Conservation (phyloP, 441 rosid species). For the Melastoma candidum region DNA sequence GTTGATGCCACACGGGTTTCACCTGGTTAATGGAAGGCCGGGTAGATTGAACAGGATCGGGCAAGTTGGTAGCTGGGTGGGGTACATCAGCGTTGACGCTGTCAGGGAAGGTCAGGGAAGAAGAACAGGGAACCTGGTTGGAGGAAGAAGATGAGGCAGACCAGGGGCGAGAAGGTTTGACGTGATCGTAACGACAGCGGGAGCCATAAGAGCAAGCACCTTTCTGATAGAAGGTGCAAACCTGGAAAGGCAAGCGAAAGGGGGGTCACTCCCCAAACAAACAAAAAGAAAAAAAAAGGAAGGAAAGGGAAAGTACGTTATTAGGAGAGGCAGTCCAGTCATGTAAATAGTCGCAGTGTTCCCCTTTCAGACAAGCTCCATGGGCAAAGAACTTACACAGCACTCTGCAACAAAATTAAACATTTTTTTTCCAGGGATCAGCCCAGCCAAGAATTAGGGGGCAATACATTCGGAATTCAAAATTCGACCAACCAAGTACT, state of each 20-base stretch:
- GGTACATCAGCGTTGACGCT: slow-evolving; percentile 21
- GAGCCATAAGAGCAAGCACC: slow-evolving; percentile 81
- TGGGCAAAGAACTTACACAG: slow-evolving; percentile 90
- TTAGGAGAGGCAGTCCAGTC: slow-evolving; percentile 84
- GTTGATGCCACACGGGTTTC: slow-evolving; percentile 37
- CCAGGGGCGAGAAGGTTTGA: slow-evolving; percentile 45
- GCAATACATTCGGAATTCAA: too few species aligned
- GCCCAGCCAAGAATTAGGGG: too few species aligned
- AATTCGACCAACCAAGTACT: too few species aligned
- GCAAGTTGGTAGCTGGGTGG: slow-evolving; percentile 13
- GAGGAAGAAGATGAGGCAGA: slow-evolving; percentile 3
- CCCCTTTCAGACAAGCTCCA: slow-evolving; percentile 95
- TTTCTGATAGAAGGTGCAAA: slow-evolving; percentile 84
- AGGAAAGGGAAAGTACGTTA: slow-evolving; percentile 35
- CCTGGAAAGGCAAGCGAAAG: slow-evolving; percentile 22
- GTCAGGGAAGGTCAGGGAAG: slow-evolving; percentile 17
- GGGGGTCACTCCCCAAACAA: neutral
- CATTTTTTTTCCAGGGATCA: too few species aligned
- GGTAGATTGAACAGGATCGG: slow-evolving; percentile 32
- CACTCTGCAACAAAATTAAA: slow-evolving; percentile 30
- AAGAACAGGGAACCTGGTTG: slow-evolving; percentile 6
- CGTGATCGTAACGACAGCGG: slow-evolving; percentile 84
- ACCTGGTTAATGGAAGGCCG: slow-evolving; percentile 25
- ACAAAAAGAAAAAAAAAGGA: neutral
- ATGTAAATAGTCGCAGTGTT: slow-evolving; percentile 87